Conservation (phyloP, 768 basidiomycete genomes). For the Collybia sp. region DNA sequence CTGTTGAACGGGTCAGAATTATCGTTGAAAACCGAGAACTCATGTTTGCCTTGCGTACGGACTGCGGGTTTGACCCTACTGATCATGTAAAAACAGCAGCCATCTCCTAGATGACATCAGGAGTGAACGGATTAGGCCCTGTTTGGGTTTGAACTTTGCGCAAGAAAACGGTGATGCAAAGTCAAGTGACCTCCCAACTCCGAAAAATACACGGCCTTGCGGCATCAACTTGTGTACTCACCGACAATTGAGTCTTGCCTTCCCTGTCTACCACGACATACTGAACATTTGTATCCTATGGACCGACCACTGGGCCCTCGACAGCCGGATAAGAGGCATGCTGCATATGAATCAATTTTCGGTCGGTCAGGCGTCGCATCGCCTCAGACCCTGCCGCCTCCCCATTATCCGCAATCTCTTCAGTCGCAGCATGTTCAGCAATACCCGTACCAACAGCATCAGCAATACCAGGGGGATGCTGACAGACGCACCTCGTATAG, state of each 20-base stretch:
- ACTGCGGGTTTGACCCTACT: no score
- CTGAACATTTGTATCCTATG: constrained; percentile 24
- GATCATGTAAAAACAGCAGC: no score
- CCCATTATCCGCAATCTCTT: constrained; percentile 18
- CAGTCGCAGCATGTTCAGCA: constrained; percentile 22
- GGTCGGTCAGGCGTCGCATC: constrained; percentile 64
- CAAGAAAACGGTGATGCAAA: no score
- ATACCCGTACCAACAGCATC: constrained; percentile 32
- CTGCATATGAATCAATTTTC: constrained; percentile 86
- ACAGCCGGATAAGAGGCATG: constrained; percentile 66
- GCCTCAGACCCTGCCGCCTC: constrained; percentile 29
- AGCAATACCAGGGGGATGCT: constrained; percentile 17
- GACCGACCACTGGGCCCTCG: constrained; percentile 53
- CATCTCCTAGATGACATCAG: no score
- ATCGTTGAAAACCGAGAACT: no score
- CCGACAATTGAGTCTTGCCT: constrained; percentile 6
- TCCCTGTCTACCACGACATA: neutral
- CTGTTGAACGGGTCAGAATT: no score
- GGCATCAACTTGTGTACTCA: constrained; percentile 4
- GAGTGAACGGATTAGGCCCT: no score
- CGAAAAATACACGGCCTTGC: neutral
- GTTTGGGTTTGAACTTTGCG: no score
- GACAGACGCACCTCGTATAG: constrained; percentile 47
- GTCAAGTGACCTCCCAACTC: constrained; percentile 1
- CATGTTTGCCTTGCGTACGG: no score